Percentiles rank a stretch among this genome's conserved stretches.
Evolutionary conservation across 495 filamentous ascomycete species (phyloP).

Genomic region (Hypoxylon cercidicola): DNA sequence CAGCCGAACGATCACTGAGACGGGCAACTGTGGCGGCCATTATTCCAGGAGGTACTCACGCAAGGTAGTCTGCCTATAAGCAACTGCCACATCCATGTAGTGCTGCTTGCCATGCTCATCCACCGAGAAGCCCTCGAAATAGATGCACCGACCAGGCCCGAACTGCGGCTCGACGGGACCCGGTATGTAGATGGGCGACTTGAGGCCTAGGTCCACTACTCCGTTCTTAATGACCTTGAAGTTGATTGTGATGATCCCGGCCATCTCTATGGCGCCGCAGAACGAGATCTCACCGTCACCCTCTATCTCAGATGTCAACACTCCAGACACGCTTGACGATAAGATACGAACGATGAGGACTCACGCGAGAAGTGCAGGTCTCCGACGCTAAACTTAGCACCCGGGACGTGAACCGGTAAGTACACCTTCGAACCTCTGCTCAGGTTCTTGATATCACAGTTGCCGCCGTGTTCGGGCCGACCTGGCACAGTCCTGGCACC

Average conservation of each 20-base stretch:
- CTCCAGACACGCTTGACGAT: background rate
- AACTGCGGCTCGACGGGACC: constrained; percentile 94
- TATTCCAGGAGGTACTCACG: constrained; percentile 55
- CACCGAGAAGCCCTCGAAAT: constrained; percentile 95
- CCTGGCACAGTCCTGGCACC: constrained; percentile 91
- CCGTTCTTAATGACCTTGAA: constrained; percentile 89
- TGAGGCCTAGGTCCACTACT: constrained; percentile 78
- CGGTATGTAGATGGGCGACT: constrained; percentile 87
- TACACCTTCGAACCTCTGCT: constrained; percentile 88
- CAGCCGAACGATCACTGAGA: background rate
- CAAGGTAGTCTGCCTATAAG: constrained; percentile 87
- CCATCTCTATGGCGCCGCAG: constrained; percentile 98
- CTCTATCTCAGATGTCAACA: constrained; percentile 52
- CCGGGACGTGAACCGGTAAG: constrained; percentile 82
- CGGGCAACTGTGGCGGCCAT: background rate
- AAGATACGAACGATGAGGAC: constrained; percentile 10
- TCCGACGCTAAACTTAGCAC: constrained; percentile 92
- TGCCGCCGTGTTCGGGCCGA: constrained; percentile 73
- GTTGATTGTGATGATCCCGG: constrained; percentile 90
- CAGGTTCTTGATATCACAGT: constrained; percentile 93
- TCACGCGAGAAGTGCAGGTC: constrained; percentile 85
- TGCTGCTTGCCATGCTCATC: constrained; percentile 93
- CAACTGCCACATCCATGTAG: constrained; percentile 91
- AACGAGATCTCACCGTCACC: constrained; percentile 96
- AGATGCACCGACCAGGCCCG: constrained; percentile 84